Base-by-base conservation (phyloP, 2,329 filamentous ascomycete species). In the Hypomyces rosellus region DNA sequence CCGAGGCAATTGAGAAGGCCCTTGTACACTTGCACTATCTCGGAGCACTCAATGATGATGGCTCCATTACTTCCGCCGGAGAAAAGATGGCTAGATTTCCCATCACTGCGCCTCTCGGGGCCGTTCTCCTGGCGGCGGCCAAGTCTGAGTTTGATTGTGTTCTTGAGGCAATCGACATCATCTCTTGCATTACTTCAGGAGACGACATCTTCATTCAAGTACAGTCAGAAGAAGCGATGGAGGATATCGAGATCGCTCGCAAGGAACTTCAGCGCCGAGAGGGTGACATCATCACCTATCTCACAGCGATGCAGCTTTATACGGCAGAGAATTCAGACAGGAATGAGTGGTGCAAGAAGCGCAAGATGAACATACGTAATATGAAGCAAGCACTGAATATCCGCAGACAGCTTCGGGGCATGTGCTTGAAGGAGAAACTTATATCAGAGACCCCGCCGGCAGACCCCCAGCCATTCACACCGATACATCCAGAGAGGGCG, bases 101-200 rank as follows among this genome's bases (percentile, higher is more conserved):
- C 1, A 77, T 99, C 1, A 84, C 89, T 0, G 89, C 89, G 0
- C 80, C 86, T 0, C 81, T 95, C 8, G 90, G 86, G 0, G 82
- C 90, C 1, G 89, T 96, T 1, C 74, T 99, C 0, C 74, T 99
- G 15, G 88, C 89, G 39, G 88, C 91, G 1, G 82, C 85, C 0
- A 78, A 80, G 6, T 78, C 85, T 0, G 80, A 85, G 39, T 80
- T 79, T 45, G 81, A 88, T 58, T 95, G 90, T 58, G 70, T 96
- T 1, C 67, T 85, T 0, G 89, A 96, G 57, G 84, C 83, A 4
- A 92, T 99, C 55, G 93, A 97, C 61, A 85, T 96, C 49, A 87
- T 86, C 34, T 73, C 82, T 0, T 82, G 79, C 53, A 73, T 86
- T 18, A 84, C 81, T 0, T 73, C 80, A 0, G 82, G 82, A 39